Evolutionary conservation across 2,329 filamentous ascomycete species (phyloP).

Genomic region (Fusarium goolgardi): DNA sequence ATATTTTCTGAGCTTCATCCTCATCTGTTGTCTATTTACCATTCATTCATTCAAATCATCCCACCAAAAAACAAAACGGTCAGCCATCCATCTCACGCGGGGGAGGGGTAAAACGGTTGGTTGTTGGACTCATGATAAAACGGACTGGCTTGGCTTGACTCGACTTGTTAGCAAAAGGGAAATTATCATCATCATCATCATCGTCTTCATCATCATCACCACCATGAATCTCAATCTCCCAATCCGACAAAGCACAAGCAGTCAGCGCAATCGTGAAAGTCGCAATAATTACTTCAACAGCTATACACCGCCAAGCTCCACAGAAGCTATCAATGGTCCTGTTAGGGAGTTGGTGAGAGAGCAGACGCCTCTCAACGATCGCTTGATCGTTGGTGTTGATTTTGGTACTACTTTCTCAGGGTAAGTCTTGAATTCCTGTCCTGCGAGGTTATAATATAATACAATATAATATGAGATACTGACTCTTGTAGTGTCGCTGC

Average conservation of each 20-base stretch:
- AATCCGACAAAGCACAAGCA: constrained; percentile 59
- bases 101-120: constrained; percentile 43
- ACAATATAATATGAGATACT: constrained; percentile 14
- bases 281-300: constrained; percentile 65
- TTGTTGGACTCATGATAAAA: constrained; percentile 33
- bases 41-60: background rate
- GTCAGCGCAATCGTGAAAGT: constrained; percentile 65
- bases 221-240: constrained; percentile 65
- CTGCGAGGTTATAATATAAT: too few relatives aligned
- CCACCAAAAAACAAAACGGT: constrained; percentile 22
- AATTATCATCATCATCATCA: background rate
- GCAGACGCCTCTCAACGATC: constrained; percentile 65
- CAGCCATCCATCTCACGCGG: constrained; percentile 31
- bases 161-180: constrained; percentile 26
- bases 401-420: constrained; percentile 89
- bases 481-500: constrained; percentile 65
- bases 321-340: constrained; percentile 72
- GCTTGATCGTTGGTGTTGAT: constrained; percentile 81
- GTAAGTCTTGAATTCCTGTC: constrained; percentile 57
- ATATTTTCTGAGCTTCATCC: background rate
- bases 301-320: constrained; percentile 66
- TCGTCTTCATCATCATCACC: background rate
- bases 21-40: background rate
- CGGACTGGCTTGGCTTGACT: constrained; percentile 7
- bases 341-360: constrained; percentile 67